Percentiles rank a stretch among this genome's conserved stretches.
Conservation (phyloP, 495 filamentous ascomycete genomes). For the Cudoniella acicularis region DNA sequence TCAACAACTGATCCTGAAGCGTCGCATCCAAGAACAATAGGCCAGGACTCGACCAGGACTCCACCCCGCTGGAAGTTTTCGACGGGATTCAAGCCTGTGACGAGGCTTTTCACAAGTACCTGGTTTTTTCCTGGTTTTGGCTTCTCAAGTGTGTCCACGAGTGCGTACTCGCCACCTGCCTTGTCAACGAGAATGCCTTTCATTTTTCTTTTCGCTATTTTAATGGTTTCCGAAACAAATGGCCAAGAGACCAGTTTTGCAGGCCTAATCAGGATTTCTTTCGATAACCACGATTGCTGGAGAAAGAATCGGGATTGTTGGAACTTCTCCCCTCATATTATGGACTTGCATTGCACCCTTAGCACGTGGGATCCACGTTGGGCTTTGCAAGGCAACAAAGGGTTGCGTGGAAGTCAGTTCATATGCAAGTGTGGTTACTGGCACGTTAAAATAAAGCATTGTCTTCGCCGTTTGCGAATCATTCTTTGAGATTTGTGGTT, state of each 20-base stretch:
- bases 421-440: too few species aligned
- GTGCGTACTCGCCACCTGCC: constrained; percentile 10
- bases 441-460: neutral
- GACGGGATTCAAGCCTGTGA: constrained; percentile 32
- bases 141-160: constrained; percentile 24
- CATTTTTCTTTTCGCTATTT: constrained; percentile 19
- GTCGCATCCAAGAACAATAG: constrained; percentile 32
- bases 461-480: neutral
- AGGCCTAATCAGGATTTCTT: too few species aligned
- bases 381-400: neutral
- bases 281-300: too few species aligned
- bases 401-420: neutral
- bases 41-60: constrained; percentile 21
- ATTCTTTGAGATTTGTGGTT: too few species aligned
- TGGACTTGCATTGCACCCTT: neutral
- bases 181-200: constrained; percentile 28
- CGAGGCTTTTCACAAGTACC: constrained; percentile 31
- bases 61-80: constrained; percentile 24
- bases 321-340: neutral
- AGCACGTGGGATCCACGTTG: neutral
- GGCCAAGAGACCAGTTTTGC: too few species aligned
- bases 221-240: neutral
- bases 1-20: constrained; percentile 28
- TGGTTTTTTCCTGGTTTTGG: constrained; percentile 26
- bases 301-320: too few species aligned